These are phyloP conservation scores for Kodamaea kakaduensis DNA, from an alignment of 805 yeast species.

Conservation along the genomic window DNA sequence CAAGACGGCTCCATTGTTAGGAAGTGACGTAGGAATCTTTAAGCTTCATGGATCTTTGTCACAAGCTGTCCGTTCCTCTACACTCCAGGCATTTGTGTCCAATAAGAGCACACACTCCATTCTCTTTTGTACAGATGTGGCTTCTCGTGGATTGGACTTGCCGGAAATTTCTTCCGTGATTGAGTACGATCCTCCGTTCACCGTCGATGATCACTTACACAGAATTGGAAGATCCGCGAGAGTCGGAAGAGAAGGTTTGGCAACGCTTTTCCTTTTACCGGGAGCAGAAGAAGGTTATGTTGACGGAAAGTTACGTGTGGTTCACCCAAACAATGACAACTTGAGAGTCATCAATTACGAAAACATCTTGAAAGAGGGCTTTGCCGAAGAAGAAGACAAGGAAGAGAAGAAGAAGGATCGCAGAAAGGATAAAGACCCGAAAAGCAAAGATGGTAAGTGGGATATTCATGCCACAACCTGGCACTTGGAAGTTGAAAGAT, in stretches of 20 bases:
- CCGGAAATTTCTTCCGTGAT: conserved; percentile 82
- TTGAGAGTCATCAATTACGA: conserved; percentile 35
- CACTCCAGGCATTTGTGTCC: conserved; percentile 59
- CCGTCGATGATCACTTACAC: conserved; percentile 91
- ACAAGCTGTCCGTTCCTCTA: conserved; percentile 77
- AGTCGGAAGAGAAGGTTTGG: conserved; percentile 84
- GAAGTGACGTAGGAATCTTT: conserved; percentile 41
- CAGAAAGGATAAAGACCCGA: conserved; percentile 35
- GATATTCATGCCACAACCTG: conserved; percentile 94
- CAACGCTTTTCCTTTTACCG: conserved; percentile 77
- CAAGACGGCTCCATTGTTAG: conserved; percentile 51
- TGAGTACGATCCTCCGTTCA: conserved; percentile 93
- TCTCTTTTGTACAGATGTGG: conserved; percentile 94
- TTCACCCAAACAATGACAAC: conserved; percentile 36
- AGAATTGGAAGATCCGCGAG: conserved; percentile 98
- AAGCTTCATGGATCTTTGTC: conserved; percentile 89
- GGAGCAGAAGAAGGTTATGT: conserved; percentile 85
- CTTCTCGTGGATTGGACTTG: conserved; percentile 92
- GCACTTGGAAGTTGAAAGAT: conserved; percentile 87
- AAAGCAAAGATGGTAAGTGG: conserved; percentile 57
- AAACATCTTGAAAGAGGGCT: conserved; percentile 27
- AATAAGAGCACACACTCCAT: conserved; percentile 52
- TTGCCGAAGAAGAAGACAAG: conserved; percentile 37
- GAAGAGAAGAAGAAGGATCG: conserved; percentile 25
- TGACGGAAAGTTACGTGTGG: conserved; percentile 43